phyloP scores from a whole-genome alignment of 2,329 filamentous ascomycete genomes.

The Aspergillus viridinutans region DNA sequence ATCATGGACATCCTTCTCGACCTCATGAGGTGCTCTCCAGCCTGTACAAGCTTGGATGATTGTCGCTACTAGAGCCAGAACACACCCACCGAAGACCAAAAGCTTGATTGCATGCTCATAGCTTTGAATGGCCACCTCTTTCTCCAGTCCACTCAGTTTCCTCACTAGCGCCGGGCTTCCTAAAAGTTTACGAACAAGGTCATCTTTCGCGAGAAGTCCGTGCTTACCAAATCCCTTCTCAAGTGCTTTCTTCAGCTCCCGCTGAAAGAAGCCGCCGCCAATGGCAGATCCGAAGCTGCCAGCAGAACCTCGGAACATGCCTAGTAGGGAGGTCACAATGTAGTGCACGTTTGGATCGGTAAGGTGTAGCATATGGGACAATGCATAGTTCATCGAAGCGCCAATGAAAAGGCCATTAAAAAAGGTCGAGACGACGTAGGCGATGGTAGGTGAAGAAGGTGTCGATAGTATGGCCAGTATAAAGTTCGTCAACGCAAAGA shows the following conservation, averaged over 20 bases:
- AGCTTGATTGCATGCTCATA: constrained; percentile 53
- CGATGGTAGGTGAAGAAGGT: constrained; percentile 45
- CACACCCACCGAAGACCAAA: constrained; percentile 51
- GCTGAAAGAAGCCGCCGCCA: constrained; percentile 69
- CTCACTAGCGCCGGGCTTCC: constrained; percentile 57
- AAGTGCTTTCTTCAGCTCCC: constrained; percentile 55
- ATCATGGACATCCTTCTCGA: not conserved
- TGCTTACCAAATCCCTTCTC: constrained; percentile 53
- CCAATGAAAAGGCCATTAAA: constrained; percentile 69
- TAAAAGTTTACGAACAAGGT: constrained; percentile 52
- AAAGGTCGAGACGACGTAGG: constrained; percentile 61
- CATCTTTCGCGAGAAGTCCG: constrained; percentile 33
- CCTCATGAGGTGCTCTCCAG: constrained; percentile 41
- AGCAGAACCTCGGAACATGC: constrained; percentile 77
- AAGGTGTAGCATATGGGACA: constrained; percentile 74
- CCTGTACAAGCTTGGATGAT: constrained; percentile 57
- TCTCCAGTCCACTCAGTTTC: constrained; percentile 47
- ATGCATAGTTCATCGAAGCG: constrained; percentile 71
- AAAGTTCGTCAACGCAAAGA: constrained; percentile 60
- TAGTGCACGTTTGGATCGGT: constrained; percentile 64
- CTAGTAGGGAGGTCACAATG: constrained; percentile 69
- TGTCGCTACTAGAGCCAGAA: constrained; percentile 47
- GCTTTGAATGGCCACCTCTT: constrained; percentile 47
- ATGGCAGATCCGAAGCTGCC: constrained; percentile 77
- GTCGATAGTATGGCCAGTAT: constrained; percentile 55